Base-by-base conservation (phyloP, 352 stramenopile genomes). In the Pythium grandisporangium region DNA sequence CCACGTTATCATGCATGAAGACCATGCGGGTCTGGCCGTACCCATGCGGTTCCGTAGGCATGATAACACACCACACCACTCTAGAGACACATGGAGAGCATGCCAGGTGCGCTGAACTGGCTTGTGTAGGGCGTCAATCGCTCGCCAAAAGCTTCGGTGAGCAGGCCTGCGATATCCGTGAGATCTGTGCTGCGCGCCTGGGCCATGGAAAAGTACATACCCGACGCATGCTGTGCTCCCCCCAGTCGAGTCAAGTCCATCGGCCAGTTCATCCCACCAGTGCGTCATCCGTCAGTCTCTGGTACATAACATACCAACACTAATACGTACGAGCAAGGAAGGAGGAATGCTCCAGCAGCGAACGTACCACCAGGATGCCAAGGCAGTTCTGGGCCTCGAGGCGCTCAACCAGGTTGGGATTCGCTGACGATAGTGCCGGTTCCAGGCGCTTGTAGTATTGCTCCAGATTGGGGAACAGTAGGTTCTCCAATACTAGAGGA, bases 401-500 rank as follows among this genome's bases (percentile, higher is more conserved):
- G 26, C 81, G 66, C 53, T 93, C 68, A 23, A 93, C 64, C 30
- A 90, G 48, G 48, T 88, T 89, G 3, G 70, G 63, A 23, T 87
- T 86, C 2, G 72, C 78, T 12, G 63, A 74, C 16, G 68, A 63
- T n/a, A 97, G 55, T 17, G 78, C 75, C 17, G 70, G 66, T 30
- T 95, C 77, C 42, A 95, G 80, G 40, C 69, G 55, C 14, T 71
- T 73, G 65, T 92, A 97, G 54, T 96, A 96, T 29, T 74, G 49
- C 24, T 73, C 55, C 16, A 94, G 58, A 42, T 96, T 74, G 2
- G 89, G 88, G 25, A 98, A 88, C 12, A 97, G 66, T 62, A 98
- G 81, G 11, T 73, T 86, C 62, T 97, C 88, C 46, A 98, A 80
- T 16, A 94, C 86, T 14, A 96, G 70, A 29, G 85, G 73, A n/a